phyloP scores from a whole-genome alignment of 2,329 filamentous ascomycete genomes.

The Periconia digitata region DNA sequence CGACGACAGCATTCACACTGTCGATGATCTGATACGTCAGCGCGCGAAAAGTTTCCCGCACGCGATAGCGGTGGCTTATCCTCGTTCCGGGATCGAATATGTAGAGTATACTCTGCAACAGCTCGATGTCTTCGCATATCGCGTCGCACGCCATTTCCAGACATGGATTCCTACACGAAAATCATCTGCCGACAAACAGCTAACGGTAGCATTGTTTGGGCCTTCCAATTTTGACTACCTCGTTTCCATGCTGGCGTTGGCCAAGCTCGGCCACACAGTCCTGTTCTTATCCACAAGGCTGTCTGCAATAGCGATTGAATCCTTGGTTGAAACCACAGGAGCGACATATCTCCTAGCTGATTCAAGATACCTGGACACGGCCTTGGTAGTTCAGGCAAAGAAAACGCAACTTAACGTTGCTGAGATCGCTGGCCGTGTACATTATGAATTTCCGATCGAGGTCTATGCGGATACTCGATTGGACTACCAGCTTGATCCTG shows the following conservation, averaged over 20 bases:
- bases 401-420: constrained; percentile 10
- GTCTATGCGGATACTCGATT: constrained; percentile 26
- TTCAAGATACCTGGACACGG: constrained; percentile 39
- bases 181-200: constrained; percentile 16
- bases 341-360: constrained; percentile 24
- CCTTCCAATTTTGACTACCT: constrained; percentile 59
- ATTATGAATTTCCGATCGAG: constrained; percentile 26
- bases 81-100: constrained; percentile 47
- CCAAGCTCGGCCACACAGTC: constrained; percentile 58
- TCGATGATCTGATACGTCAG: constrained; percentile 45
- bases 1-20: constrained; percentile 25
- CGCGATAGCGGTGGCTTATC: constrained; percentile 48
- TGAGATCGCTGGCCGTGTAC: constrained; percentile 15
- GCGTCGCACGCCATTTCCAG: constrained; percentile 24
- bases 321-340: constrained; percentile 38
- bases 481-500: constrained; percentile 23
- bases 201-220: constrained; percentile 54
- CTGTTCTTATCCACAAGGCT: constrained; percentile 59
- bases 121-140: constrained; percentile 46
- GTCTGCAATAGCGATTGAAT: constrained; percentile 53
- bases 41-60: constrained; percentile 40
- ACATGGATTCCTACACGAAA: constrained; percentile 19
- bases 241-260: constrained; percentile 57
- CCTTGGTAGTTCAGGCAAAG: constrained; percentile 11
- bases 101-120: constrained; percentile 52